phyloP scores from a whole-genome alignment of 306 rosid species.

The Dryas alaskensis region DNA sequence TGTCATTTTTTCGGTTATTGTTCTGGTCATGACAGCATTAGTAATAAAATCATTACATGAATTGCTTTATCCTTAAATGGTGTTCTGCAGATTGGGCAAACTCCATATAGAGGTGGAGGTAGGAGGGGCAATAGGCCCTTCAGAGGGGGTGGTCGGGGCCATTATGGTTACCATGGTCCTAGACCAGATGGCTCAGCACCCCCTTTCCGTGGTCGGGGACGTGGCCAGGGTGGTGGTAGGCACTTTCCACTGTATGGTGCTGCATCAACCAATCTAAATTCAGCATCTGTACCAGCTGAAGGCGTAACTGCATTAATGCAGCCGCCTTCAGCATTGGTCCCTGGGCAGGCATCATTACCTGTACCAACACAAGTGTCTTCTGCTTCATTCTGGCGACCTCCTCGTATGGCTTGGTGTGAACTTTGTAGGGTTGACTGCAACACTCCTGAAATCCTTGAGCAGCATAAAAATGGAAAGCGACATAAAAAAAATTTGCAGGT shows the following conservation, averaged over 20 bases:
- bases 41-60: conserved; percentile 31
- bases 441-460: conserved; percentile 70
- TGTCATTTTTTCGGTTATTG: background rate
- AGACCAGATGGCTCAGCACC: conserved; percentile 37
- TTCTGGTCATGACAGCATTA: conserved; percentile 13
- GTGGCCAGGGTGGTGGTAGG: conserved; percentile 59
- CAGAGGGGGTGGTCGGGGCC: conserved; percentile 68
- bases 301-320: conserved; percentile 33
- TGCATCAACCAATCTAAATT: conserved; percentile 37
- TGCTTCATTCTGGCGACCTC: conserved; percentile 41
- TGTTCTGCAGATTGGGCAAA: conserved; percentile 59
- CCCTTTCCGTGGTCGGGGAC: conserved; percentile 46
- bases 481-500: conserved; percentile 65
- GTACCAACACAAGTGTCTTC: conserved; percentile 45
- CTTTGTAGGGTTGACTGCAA: conserved; percentile 87
- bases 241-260: conserved; percentile 52
- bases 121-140: conserved; percentile 68
- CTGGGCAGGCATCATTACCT: conserved; percentile 37
- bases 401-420: conserved; percentile 63
- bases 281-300: conserved; percentile 40
- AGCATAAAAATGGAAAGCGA: conserved; percentile 74
- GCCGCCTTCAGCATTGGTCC: conserved; percentile 44
- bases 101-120: conserved; percentile 69
- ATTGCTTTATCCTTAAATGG: conserved; percentile 41
- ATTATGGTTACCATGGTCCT: conserved; percentile 20